Evolutionary conservation across 306 rosid species (phyloP), one percentile per base, ranked within the genome.

Genomic region (Vicia villosa): DNA sequence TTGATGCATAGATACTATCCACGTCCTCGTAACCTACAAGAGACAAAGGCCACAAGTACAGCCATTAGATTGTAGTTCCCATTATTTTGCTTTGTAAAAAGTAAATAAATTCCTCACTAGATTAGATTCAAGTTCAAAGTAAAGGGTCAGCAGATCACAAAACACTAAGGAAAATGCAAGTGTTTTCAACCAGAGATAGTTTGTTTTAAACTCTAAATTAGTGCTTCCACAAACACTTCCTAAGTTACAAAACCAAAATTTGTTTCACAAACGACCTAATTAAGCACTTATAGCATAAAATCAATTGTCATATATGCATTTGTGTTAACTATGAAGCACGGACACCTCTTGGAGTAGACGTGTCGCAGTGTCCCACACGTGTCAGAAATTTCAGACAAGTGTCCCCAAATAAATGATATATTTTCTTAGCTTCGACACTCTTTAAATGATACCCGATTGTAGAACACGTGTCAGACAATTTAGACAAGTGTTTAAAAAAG

Each of bases 1-100:
- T 89, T 0, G 99, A 89, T 5, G 99, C 97, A 57, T 74, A 95
- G 55, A 95, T 76, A 36, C 97, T 94, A 66, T 91, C 97, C 78
- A 81, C 76, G 22, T 86, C 96, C 52, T 84, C 92, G 75, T 86
- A 95, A 78, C 95, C 99, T 94, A 72, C 37, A 58, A 77, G 32
- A 82, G 77, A 43, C 42, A 62, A 66, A 65, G 34, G 28, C 28
- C 28, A 56, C 14, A 24, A 37, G 34, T 19, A 49, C 42, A 5
- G 72, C 52, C 12, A 51, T 41, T 69, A 72, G 55, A 51, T 63
- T 61, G 15, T 16, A 57, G 38, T n/a, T 36, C 47, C 68, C 45
- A 51, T 71, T 66, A 41, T 20, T 70, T 52, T 43, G 66, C 62
- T 17, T 50, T 16, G 57, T 34, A 49, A 13, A 55, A 46, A n/a